These are phyloP conservation scores for Trichomonas tenax DNA, from an alignment of 208 protist species.

Conservation along the genomic window DNA sequence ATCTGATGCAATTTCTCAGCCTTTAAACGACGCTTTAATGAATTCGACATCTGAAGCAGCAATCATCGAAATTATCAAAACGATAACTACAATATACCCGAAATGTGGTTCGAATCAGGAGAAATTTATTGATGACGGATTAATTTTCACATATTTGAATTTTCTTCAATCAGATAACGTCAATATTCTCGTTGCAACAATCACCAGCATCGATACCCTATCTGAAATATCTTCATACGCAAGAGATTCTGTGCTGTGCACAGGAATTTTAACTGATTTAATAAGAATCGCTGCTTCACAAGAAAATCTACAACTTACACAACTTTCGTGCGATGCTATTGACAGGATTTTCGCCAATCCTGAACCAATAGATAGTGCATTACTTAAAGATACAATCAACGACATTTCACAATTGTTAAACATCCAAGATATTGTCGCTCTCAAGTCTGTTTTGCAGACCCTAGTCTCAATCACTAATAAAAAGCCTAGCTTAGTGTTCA, in stretches of 20 bases:
- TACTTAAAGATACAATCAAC: neutral
- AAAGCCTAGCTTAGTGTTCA: neutral
- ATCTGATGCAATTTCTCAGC: neutral
- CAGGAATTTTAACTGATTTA: neutral
- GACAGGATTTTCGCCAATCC: neutral
- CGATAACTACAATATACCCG: neutral
- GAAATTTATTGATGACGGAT: neutral
- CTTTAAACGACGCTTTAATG: neutral
- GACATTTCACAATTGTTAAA: neutral
- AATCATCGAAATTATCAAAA: neutral
- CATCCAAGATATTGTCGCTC: neutral
- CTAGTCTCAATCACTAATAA: neutral
- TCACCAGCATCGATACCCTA: neutral
- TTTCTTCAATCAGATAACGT: neutral
- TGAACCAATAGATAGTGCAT: neutral
- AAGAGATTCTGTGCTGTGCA: neutral
- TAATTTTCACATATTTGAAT: neutral
- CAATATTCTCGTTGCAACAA: neutral
- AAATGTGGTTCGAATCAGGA: neutral
- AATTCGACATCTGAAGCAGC: neutral
- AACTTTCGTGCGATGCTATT: neutral
- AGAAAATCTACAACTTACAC: neutral
- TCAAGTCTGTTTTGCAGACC: neutral
- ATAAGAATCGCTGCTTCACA: neutral
- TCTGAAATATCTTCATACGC: neutral